Percentiles rank a stretch among this genome's conserved stretches.
phyloP scores from a whole-genome alignment of 345 rosid genomes.

The Gossypium mustelinum region DNA sequence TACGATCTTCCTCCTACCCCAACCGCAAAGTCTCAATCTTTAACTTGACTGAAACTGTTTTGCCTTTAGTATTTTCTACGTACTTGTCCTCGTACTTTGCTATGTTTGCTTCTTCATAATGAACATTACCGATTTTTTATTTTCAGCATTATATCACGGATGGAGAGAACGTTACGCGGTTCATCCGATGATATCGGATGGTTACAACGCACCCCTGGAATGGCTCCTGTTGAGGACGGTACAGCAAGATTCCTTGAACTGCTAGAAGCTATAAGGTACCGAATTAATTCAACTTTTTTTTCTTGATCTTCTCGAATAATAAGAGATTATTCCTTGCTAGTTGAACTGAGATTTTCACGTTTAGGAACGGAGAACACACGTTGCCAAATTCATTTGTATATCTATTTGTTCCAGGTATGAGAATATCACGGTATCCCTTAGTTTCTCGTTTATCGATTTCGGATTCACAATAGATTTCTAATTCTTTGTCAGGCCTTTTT shows the following conservation, averaged over 20 bases:
- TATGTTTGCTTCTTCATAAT: constrained; percentile 8
- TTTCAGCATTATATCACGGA: constrained; percentile 49
- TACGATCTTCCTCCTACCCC: too few species aligned
- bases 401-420: constrained; percentile 61
- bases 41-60: too few species aligned
- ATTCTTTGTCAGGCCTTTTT: constrained; percentile 49
- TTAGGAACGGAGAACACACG: constrained; percentile 61
- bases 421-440: constrained; percentile 6
- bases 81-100: not conserved
- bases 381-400: constrained; percentile 57
- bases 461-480: not conserved
- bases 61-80: too few species aligned
- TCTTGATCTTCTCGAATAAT: not conserved
- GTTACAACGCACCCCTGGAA: constrained; percentile 54
- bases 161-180: constrained; percentile 49
- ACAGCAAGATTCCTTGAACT: constrained; percentile 56
- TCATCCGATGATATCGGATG: constrained; percentile 74
- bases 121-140: constrained; percentile 8
- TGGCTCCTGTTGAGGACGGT: constrained; percentile 58
- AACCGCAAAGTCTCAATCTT: too few species aligned
- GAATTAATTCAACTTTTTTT: not conserved
- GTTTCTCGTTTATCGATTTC: not conserved
- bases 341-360: not conserved
- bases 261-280: constrained; percentile 48
- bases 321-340: not conserved